Base-by-base conservation (phyloP, 176 grass and related monocot genomes). In the Oryza meyeriana region DNA sequence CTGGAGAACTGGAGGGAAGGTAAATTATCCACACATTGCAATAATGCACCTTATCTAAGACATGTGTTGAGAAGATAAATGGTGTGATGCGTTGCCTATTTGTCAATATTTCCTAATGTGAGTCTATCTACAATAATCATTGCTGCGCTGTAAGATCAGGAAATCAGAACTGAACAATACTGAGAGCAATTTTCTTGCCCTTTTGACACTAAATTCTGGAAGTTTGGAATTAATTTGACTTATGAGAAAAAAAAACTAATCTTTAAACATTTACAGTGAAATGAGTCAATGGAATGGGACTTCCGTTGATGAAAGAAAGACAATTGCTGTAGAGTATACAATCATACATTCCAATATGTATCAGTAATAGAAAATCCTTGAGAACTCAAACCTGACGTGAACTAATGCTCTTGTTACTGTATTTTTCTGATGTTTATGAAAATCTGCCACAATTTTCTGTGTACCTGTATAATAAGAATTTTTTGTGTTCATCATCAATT, bases 1-100 rank as follows among this genome's bases (percentile, higher is more conserved):
- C 82, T 99, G 82, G 96, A 93, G 72, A 71, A 84, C 58, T 99
- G 96, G 96, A 84, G 90, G 82, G 75, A 94, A 86, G 96, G 96
- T 98, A 95, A 93, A 86, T 71, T 36, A 44, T 20, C 42, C 33
- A 42, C 42, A 29, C 57, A 44, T 57, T 34, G 10, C 30, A 57
- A 55, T 57, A 67, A 58, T 8, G 2, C 39, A 85, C 64, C 35
- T 76, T 3, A 34, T 64, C 63, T 14, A 70, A 10, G 1, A 16
- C 25, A 75, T 2, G 45, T 5, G 13, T 69, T 64, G 26, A 12
- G 7, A 82, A 32, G 47, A 84, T 6, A 58, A 66, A 84, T 74
- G 29, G 17, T 79, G 34, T 72, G 41, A 34, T 61, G 45, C 69
- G 17, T 57, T 79, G 13, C 48, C 42, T 35, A 35, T 17, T 65